Conservation (phyloP, 2,329 filamentous ascomycete genomes). For the Chalaropsis ovoidea region DNA sequence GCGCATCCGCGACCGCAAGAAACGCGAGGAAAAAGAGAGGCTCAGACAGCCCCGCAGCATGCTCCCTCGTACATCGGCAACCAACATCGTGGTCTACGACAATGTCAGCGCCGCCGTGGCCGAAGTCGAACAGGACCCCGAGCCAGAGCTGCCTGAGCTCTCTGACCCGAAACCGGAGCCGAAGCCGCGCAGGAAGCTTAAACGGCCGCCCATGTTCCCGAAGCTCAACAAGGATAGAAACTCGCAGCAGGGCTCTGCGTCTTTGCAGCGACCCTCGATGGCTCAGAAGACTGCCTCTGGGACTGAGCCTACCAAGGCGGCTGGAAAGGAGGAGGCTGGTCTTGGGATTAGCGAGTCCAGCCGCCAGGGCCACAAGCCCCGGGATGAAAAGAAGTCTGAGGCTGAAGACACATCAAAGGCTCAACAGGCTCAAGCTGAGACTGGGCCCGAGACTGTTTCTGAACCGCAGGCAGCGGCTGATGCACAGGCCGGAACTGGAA, state of each 20-base stretch:
- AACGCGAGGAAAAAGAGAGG: constrained; percentile 61
- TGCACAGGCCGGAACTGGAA: constrained; percentile 20
- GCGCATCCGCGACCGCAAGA: constrained; percentile 71
- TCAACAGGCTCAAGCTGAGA: not conserved
- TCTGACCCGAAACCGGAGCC: constrained; percentile 14
- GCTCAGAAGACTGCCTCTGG: not conserved
- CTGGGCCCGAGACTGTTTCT: constrained; percentile 16
- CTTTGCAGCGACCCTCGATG: not conserved
- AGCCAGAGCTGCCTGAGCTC: constrained; percentile 15
- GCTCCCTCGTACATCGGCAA: constrained; percentile 73
- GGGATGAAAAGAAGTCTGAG: not conserved
- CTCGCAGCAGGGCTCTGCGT: not conserved
- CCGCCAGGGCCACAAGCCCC: not conserved
- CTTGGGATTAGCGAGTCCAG: not conserved
- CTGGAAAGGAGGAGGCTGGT: not conserved
- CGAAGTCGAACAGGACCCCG: constrained; percentile 49
- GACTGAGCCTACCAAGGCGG: not conserved
- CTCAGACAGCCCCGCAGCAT: constrained; percentile 65
- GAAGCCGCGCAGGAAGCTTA: constrained; percentile 17
- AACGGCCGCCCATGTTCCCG: constrained; percentile 23
- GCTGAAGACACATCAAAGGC: not conserved
- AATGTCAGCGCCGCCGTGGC: constrained; percentile 89
- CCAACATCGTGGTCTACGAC: constrained; percentile 90
- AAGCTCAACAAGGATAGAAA: constrained; percentile 16
- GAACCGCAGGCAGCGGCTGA: constrained; percentile 24